phyloP scores from a whole-genome alignment of 352 stramenopile genomes.

The Achlya hypogyna region DNA sequence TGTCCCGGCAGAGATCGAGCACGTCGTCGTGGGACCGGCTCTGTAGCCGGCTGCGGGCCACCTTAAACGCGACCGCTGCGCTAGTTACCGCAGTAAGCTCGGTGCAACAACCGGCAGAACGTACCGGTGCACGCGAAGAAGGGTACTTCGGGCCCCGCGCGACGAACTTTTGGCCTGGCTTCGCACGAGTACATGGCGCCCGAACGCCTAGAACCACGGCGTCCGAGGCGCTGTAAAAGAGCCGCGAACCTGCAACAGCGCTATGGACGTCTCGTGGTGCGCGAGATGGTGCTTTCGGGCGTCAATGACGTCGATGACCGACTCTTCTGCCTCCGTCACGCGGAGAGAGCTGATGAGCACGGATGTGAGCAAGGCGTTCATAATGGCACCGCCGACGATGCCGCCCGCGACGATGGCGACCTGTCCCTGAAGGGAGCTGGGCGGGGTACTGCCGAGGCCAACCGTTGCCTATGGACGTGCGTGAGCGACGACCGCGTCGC shows the following conservation, averaged over 20 bases:
- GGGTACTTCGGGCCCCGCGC: background rate
- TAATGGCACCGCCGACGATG: slow-evolving; percentile 17
- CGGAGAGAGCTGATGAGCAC: slow-evolving; percentile 15
- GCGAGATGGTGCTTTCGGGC: background rate
- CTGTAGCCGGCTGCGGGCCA: background rate
- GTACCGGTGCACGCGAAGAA: background rate
- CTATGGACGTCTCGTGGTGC: slow-evolving; percentile 11
- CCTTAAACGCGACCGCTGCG: background rate
- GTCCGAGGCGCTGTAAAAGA: background rate
- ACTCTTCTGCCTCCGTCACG: background rate
- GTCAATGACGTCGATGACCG: background rate
- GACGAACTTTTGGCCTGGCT: background rate
- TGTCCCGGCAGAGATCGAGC: background rate
- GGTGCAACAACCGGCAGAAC: background rate
- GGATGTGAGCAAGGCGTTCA: slow-evolving; percentile 14
- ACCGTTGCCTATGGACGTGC: slow-evolving; percentile 5
- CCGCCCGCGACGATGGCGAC: slow-evolving; percentile 4
- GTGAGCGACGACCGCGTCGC: background rate
- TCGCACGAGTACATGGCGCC: background rate
- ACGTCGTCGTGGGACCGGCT: background rate
- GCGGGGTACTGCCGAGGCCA: slow-evolving; percentile 3
- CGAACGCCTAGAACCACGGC: background rate
- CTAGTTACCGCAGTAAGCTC: background rate
- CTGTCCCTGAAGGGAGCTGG: slow-evolving; percentile 15
- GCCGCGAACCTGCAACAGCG: background rate